These are phyloP conservation scores for Psilocybe sp. DNA, from an alignment of 768 basidiomycete species.

Conservation along the genomic window DNA sequence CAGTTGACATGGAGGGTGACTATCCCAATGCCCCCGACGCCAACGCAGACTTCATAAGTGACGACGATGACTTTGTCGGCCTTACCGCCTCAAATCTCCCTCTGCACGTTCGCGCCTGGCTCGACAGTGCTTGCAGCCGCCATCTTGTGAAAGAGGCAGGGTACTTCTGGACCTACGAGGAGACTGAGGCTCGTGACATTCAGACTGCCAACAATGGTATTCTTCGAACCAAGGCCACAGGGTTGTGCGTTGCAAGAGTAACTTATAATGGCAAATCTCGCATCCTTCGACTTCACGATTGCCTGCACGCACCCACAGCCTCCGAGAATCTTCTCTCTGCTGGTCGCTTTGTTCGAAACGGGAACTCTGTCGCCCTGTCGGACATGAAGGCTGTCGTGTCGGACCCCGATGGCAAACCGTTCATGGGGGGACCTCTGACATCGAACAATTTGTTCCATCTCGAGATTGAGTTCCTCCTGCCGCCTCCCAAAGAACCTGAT, in stretches of 20 bases:
- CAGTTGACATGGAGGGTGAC: too few relatives aligned
- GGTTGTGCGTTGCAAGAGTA: background rate
- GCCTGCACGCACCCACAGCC: conserved; percentile 3
- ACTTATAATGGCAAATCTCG: background rate
- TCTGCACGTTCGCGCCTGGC: too few relatives aligned
- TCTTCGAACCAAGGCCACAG: background rate
- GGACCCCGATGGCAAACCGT: background rate
- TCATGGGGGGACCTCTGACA: background rate
- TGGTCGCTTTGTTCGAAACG: background rate
- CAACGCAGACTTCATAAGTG: too few relatives aligned
- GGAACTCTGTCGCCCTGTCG: background rate
- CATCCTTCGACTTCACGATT: background rate
- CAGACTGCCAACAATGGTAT: conserved; percentile 1
- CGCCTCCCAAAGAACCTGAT: background rate
- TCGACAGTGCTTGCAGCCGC: background rate
- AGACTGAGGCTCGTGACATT: background rate
- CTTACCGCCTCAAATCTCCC: too few relatives aligned
- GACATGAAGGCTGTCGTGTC: background rate
- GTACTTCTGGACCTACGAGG: background rate
- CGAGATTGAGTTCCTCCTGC: background rate
- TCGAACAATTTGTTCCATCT: background rate
- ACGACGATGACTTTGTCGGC: too few relatives aligned
- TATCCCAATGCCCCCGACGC: too few relatives aligned
- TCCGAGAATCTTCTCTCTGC: conserved; percentile 1
- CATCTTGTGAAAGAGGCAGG: background rate